Base-by-base conservation (phyloP, 1,139 yeast genomes). In the Zygoascus meyerae region DNA sequence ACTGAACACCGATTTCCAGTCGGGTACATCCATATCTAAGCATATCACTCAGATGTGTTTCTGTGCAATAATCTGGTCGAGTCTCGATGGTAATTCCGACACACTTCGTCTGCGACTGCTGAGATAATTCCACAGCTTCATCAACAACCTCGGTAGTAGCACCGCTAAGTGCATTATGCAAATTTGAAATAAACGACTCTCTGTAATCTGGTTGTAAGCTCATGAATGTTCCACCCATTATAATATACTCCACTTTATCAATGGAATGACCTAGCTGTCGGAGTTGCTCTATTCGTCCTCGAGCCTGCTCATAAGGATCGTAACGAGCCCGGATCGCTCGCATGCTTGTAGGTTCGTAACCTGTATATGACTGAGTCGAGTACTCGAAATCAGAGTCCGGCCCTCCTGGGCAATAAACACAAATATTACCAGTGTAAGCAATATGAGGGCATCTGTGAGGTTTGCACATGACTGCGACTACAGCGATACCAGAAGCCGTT, bases 151-250 rank as follows among this genome's bases (percentile, higher is more conserved):
- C 79, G 52, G 97, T 95, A 55, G 86, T 86, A 64, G 81, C 89
- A 29, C 99, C 99, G 11, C 96, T 86, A 48, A 92, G 72, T 0
- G 98, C 98, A 66, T 92, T 94, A 66, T 92, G 99, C 56, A 92
- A 71, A 59, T 85, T 89, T 12, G 92, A 79, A 52, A 92, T 90
- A 59, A 92, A 94, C 44, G 74, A 78, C 64, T 92, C 98, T 50
- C 98, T 74, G 67, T 92, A 92, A 46, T 84, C 92, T 42, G 80
- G 77, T 9, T 96, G 95, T 52, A 92, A 73, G 6, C 95, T 85
- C 99, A 92, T 92, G 64, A 92, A 92, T 0, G 99, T 92, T 53
- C 99, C 99, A 47, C 99, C 99, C 99, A 92, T 92, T 56, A 92
- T 83, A 55, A 92, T 92, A 64, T 92, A 92, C 66, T 92, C 99